Conservation (phyloP, 148 eudicot species). For the Gaultheria prostrata region DNA sequence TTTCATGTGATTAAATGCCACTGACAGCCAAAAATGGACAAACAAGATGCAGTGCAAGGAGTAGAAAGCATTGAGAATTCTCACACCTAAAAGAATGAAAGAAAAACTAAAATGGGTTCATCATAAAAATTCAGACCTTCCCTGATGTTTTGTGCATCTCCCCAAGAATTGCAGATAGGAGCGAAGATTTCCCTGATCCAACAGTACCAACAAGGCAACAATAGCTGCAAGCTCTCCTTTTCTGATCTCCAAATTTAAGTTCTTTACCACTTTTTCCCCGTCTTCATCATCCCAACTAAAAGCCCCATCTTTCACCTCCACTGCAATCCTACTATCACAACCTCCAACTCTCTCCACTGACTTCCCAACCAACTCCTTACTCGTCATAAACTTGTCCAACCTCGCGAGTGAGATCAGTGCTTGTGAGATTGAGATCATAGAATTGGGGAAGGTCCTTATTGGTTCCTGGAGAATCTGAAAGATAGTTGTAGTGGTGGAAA, state of each 20-base stretch:
- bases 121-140: constrained; percentile 40
- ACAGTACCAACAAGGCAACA: constrained; percentile 95
- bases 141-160: constrained; percentile 88
- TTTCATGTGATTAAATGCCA: background rate
- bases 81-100: background rate
- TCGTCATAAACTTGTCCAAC: constrained; percentile 67
- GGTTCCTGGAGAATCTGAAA: constrained; percentile 88
- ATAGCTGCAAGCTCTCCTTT: constrained; percentile 86
- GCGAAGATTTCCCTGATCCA: constrained; percentile 91
- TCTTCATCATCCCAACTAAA: constrained; percentile 93
- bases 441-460: constrained; percentile 85
- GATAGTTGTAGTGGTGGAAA: constrained; percentile 72
- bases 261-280: constrained; percentile 44
- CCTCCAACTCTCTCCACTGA: constrained; percentile 60
- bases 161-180: constrained; percentile 78
- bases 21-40: background rate
- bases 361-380: constrained; percentile 63
- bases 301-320: constrained; percentile 59
- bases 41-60: background rate
- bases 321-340: constrained; percentile 47
- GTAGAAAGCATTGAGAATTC: background rate
- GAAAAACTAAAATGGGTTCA: background rate
- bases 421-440: constrained; percentile 88
- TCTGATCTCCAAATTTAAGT: constrained; percentile 50
- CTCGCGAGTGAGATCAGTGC: constrained; percentile 78